phyloP scores from a whole-genome alignment of 2,329 filamentous ascomycete species.

The Periglandula ipomoeae region DNA sequence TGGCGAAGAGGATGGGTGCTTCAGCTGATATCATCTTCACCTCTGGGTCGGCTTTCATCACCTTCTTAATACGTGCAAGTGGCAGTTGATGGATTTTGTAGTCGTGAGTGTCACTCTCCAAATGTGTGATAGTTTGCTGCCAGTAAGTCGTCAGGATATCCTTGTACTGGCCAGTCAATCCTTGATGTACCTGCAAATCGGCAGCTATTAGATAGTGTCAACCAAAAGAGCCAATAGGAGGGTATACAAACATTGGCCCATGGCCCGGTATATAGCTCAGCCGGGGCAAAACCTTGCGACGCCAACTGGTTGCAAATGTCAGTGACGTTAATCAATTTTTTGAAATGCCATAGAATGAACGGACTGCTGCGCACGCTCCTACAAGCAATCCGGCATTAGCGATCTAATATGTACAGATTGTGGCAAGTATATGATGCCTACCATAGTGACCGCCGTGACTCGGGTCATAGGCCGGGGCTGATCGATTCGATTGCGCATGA shows the following conservation, averaged over 20 bases:
- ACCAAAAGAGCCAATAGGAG: not conserved
- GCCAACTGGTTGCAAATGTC: slow-evolving; percentile 53
- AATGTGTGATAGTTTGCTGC: slow-evolving; percentile 95
- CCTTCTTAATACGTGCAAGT: slow-evolving; percentile 97
- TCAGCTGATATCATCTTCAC: slow-evolving; percentile 99
- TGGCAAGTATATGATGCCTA: slow-evolving; percentile 30
- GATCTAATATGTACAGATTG: not conserved
- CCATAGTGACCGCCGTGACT: slow-evolving; percentile 70
- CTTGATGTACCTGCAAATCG: slow-evolving; percentile 75
- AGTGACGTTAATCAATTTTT: slow-evolving; percentile 12
- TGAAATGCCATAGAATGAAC: slow-evolving; percentile 9
- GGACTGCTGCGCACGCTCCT: slow-evolving; percentile 40
- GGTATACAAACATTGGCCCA: slow-evolving; percentile 78
- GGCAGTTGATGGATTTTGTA: slow-evolving; percentile 98
- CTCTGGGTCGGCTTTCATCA: slow-evolving; percentile 98
- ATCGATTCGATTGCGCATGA: slow-evolving; percentile 48
- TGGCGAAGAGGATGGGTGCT: slow-evolving; percentile 94
- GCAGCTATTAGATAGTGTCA: not conserved
- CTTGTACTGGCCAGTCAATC: slow-evolving; percentile 82
- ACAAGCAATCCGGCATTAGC: slow-evolving; percentile 12
- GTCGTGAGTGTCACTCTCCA: slow-evolving; percentile 92
- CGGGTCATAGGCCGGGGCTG: slow-evolving; percentile 62
- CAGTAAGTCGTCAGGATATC: slow-evolving; percentile 98
- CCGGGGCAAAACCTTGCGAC: slow-evolving; percentile 78
- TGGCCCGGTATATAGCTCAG: slow-evolving; percentile 85